Conservation (phyloP, 371 early-diverging fungal genomes). For the Apophysomyces trapeziformis region DNA sequence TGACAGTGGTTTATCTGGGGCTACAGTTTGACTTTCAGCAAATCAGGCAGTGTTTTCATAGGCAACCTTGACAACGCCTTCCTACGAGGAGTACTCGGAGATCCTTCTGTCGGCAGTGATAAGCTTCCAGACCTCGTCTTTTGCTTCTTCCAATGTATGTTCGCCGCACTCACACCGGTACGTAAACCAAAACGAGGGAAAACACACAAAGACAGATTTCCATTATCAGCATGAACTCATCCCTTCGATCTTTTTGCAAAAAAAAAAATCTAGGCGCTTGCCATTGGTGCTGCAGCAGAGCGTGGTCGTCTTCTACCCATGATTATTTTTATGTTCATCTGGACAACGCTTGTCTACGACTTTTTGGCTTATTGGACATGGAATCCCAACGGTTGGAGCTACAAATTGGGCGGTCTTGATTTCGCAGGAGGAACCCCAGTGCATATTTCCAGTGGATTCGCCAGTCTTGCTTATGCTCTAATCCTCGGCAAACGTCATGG, state of each 20-base stretch:
- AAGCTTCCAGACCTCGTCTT: slow-evolving; percentile 75
- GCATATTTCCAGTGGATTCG: slow-evolving; percentile 88
- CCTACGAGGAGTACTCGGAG: slow-evolving; percentile 60
- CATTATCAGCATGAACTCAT: too few species aligned
- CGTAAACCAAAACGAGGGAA: not conserved
- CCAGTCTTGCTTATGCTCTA: slow-evolving; percentile 86
- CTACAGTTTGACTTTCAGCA: slow-evolving; percentile 87
- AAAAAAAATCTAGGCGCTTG: slow-evolving; percentile 77
- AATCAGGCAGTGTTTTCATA: slow-evolving; percentile 67
- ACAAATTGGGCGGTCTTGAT: slow-evolving; percentile 74
- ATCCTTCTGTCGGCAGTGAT: slow-evolving; percentile 58
- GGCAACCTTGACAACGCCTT: slow-evolving; percentile 82
- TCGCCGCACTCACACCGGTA: slow-evolving; percentile 72
- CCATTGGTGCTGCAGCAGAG: slow-evolving; percentile 92
- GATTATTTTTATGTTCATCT: slow-evolving; percentile 88
- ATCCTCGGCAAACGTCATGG: slow-evolving; percentile 82
- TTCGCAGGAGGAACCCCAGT: slow-evolving; percentile 94
- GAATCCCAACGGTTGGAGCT: slow-evolving; percentile 83
- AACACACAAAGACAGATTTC: too few species aligned
- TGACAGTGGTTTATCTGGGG: slow-evolving; percentile 85
- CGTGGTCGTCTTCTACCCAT: slow-evolving; percentile 86
- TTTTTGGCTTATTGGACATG: slow-evolving; percentile 94
- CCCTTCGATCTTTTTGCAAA: not conserved
- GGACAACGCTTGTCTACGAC: slow-evolving; percentile 91
- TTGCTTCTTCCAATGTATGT: slow-evolving; percentile 33